Conservation (phyloP, 2,329 filamentous ascomycete species). For the Domatiomyces catenatus region DNA sequence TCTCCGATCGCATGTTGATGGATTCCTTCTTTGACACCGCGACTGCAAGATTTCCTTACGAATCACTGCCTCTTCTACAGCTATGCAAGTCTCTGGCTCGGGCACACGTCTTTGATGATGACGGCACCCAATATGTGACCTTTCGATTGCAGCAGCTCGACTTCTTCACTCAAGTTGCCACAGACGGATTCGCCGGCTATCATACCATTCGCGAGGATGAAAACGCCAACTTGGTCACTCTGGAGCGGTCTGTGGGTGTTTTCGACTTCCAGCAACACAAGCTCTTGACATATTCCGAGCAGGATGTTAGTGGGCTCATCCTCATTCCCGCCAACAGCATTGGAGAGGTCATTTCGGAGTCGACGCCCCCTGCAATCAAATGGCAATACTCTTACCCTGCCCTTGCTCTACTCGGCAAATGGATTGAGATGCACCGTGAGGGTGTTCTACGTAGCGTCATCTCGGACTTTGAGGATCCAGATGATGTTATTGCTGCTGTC, state of each 20-base stretch:
- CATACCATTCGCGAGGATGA: slow-evolving; percentile 71
- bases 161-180: slow-evolving; percentile 64
- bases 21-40: slow-evolving; percentile 50
- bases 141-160: slow-evolving; percentile 53
- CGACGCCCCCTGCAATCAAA: slow-evolving; percentile 57
- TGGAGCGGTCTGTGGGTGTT: slow-evolving; percentile 42
- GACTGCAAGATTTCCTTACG: slow-evolving; percentile 67
- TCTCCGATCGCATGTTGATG: slow-evolving; percentile 43
- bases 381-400: slow-evolving; percentile 65
- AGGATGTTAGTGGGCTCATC: slow-evolving; percentile 12
- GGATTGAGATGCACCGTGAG: slow-evolving; percentile 36
- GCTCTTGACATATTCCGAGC: slow-evolving; percentile 13
- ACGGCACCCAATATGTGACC: slow-evolving; percentile 40
- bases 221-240: slow-evolving; percentile 61
- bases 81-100: slow-evolving; percentile 51
- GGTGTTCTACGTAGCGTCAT: slow-evolving; percentile 34
- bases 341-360: slow-evolving; percentile 56
- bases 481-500: slow-evolving; percentile 54
- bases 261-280: slow-evolving; percentile 21
- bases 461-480: slow-evolving; percentile 35
- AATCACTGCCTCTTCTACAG: slow-evolving; percentile 62
- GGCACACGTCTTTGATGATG: slow-evolving; percentile 29
- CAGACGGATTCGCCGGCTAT: slow-evolving; percentile 56
- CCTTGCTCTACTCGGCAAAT: slow-evolving; percentile 62
- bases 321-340: slow-evolving; percentile 20